A percentile compares a stretch with the other conserved stretches of the same genome.
Evolutionary conservation across 352 stramenopile genomes (phyloP).

Genomic region (Thraustotheca clavata): DNA sequence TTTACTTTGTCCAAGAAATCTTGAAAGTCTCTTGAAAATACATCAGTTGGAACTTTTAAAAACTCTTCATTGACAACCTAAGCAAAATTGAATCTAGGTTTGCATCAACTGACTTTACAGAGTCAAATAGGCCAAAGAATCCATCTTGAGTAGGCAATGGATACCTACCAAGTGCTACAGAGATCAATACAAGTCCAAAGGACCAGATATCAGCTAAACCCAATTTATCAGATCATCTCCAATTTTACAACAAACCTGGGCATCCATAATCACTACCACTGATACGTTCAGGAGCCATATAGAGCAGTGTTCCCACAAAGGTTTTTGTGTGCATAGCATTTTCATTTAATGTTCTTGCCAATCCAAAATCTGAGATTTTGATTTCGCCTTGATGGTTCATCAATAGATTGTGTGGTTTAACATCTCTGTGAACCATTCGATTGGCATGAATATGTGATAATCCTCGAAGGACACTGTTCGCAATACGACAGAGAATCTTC

Average conservation of each 20-base stretch:
- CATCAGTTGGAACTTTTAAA: constrained; percentile 48
- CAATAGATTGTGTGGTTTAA: constrained; percentile 88
- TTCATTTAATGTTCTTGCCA: constrained; percentile 72
- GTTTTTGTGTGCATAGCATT: constrained; percentile 74
- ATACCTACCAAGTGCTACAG: constrained; percentile 73
- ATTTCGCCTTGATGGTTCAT: constrained; percentile 79
- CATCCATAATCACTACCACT: constrained; percentile 87
- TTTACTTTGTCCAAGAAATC: constrained; percentile 59
- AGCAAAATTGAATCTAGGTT: neutral
- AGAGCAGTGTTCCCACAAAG: constrained; percentile 90
- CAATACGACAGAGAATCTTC: constrained; percentile 62
- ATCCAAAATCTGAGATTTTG: constrained; percentile 85
- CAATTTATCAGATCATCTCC: neutral
- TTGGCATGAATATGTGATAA: constrained; percentile 84
- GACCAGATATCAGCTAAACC: constrained; percentile 72
- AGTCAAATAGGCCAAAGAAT: constrained; percentile 84
- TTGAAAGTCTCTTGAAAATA: constrained; percentile 57
- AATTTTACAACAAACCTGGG: constrained; percentile 22
- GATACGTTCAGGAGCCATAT: constrained; percentile 94
- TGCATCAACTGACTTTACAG: constrained; percentile 27
- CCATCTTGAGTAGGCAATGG: constrained; percentile 77
- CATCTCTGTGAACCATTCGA: constrained; percentile 86
- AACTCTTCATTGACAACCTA: constrained; percentile 75
- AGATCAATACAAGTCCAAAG: constrained; percentile 69
- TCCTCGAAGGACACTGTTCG: constrained; percentile 60